Base-by-base conservation (phyloP, 2,329 filamentous ascomycete species). In the Trichophyton simii region DNA sequence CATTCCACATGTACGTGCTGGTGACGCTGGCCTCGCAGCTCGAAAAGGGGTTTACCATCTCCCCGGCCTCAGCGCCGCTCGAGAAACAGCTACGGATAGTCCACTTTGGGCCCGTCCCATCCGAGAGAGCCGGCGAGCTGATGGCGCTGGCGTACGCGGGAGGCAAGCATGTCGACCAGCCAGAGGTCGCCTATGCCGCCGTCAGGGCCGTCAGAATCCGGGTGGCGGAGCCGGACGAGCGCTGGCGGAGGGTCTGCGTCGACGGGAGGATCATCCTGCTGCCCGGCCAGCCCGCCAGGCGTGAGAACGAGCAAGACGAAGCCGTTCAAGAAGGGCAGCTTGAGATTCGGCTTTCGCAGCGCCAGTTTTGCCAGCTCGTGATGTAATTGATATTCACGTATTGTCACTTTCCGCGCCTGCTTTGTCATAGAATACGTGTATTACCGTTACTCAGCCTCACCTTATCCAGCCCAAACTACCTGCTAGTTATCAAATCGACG, bases 161-260 rank as follows among this genome's bases (percentile, higher is more conserved):
- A 1, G 83, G 82, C 0, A 73, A 76, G 61, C 83, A 86, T 69
- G 78, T 83, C 0, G 66, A 72, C 1, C 77, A 84, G 52, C 72
- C 78, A 18, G 67, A 71, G 15, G 86, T 96, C 0, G 80, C 79
- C 0, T 96, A 96, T 70, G 82, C 87, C 18, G 80, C 83, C 60
- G 80, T 94, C 5, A 82, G 87, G 1, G 82, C 82, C 59, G 66
- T 96, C 18, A 79, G 76, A 62, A 83, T 96, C 55, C 79, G 82
- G 15, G 88, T 94, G 68, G 77, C 82, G 15, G 84, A 89, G n/a
- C 78, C 77, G 0, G 63, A 71, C 25, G 71, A 73, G 60, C 78
- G 84, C 59, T 96, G 91, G 91, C 80, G 92, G 63, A 84, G 91
- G 69, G 82, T 95, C 13, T 97, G 92, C 71, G 79, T 97, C n/a